Conservation (phyloP, 2,329 filamentous ascomycete species). For the Talaromyces sp. region DNA sequence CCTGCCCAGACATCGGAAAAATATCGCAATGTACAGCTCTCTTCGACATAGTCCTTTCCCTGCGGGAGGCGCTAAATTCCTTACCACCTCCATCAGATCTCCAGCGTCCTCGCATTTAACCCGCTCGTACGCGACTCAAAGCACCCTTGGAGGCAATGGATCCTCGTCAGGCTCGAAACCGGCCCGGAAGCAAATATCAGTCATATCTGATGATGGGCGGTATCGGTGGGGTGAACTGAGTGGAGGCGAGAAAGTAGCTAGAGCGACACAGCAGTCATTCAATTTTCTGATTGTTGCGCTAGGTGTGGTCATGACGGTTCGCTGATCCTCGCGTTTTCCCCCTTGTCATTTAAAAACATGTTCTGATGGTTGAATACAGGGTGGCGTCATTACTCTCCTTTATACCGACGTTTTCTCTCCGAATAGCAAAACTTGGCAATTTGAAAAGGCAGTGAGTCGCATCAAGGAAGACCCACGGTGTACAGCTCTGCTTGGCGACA, state of each 20-base stretch:
- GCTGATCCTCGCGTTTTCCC: conserved; percentile 15
- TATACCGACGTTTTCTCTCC: conserved; percentile 79
- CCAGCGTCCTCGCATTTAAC: conserved; percentile 11
- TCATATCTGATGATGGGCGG: conserved; percentile 78
- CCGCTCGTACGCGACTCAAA: conserved; percentile 58
- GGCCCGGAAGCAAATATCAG: conserved; percentile 66
- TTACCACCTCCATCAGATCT: neutral
- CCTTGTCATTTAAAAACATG: neutral
- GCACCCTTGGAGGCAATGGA: conserved; percentile 33
- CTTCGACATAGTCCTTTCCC: conserved; percentile 17
- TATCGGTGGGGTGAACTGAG: conserved; percentile 78
- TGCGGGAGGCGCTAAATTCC: neutral
- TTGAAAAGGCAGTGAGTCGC: conserved; percentile 77
- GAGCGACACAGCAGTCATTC: conserved; percentile 84
- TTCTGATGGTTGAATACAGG: conserved; percentile 40
- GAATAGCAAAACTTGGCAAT: conserved; percentile 79
- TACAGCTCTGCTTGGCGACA: conserved; percentile 66
- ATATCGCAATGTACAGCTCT: conserved; percentile 17
- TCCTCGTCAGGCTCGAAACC: conserved; percentile 34
- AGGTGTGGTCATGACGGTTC: conserved; percentile 70
- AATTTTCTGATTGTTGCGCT: conserved; percentile 74
- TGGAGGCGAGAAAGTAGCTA: conserved; percentile 68
- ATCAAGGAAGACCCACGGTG: conserved; percentile 70
- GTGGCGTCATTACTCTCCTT: conserved; percentile 70
- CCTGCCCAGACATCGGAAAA: conserved; percentile 14